A percentile compares a stretch with the other conserved stretches of the same genome.
These are phyloP conservation scores for Phytophthora melonis DNA, from an alignment of 352 stramenopile genomes.

Conservation along the genomic window DNA sequence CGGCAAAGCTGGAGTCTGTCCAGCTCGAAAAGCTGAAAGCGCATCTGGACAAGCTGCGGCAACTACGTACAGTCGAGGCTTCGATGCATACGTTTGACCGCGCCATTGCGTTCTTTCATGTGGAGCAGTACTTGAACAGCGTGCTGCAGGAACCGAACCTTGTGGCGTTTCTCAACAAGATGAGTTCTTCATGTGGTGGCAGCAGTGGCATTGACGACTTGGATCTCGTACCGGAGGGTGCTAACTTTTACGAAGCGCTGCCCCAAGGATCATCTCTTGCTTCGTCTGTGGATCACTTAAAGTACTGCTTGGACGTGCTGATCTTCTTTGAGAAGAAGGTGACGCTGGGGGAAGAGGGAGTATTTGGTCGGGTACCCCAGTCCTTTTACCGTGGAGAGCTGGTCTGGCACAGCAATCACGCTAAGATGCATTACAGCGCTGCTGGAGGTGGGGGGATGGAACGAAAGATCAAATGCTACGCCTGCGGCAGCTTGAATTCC, in stretches of 20 bases:
- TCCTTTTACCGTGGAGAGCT: constrained; percentile 85
- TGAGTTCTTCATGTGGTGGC: constrained; percentile 56
- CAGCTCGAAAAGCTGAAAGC: constrained; percentile 73
- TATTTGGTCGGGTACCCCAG: constrained; percentile 77
- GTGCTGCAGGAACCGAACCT: constrained; percentile 77
- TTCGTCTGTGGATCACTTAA: constrained; percentile 77
- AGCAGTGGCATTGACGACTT: constrained; percentile 49
- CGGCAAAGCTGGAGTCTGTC: constrained; percentile 70
- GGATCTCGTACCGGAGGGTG: constrained; percentile 63
- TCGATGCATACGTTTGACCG: constrained; percentile 85
- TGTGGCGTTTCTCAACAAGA: constrained; percentile 79
- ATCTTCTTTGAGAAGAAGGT: constrained; percentile 91
- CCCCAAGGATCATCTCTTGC: constrained; percentile 57
- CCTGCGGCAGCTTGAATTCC: constrained; percentile 70
- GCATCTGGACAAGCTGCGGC: constrained; percentile 76
- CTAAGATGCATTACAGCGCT: constrained; percentile 44
- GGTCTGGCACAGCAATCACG: constrained; percentile 61
- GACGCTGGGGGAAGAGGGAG: constrained; percentile 66
- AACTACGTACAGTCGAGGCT: constrained; percentile 79
- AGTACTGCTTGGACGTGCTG: constrained; percentile 86
- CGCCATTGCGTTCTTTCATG: constrained; percentile 80
- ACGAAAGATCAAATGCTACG: constrained; percentile 81
- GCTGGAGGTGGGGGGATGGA: constrained; percentile 47
- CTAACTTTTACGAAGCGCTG: constrained; percentile 79
- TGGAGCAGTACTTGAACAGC: constrained; percentile 86